Evolutionary conservation across 495 filamentous ascomycete species (phyloP), one percentile per base, ranked within the genome.

Genomic region (Hyaloscypha variabilis): DNA sequence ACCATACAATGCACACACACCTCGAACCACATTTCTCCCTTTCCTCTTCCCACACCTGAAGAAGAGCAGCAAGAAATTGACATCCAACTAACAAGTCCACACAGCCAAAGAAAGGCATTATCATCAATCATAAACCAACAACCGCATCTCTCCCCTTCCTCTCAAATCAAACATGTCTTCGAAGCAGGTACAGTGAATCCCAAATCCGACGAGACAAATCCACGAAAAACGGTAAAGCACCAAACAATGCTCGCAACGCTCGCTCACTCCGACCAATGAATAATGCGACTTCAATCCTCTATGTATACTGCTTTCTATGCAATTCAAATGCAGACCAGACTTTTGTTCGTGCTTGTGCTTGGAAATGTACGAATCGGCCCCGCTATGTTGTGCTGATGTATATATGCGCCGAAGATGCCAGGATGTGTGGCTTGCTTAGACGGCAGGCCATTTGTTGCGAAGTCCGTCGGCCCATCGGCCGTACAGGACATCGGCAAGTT

Each of bases 401-500:
- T 62, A 63, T 34, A 46, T 58, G 59, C 65, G 65, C 65, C 58
- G 52, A 49, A 21, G 50, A 68, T 59, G 34, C 30, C 26, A 11
- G 30, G 17, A 13, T n/a, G n/a, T n/a, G 13, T 8, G 30, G 42
- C 29, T 8, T 21, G 42, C 52, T 72, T 75, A 87, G 23, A 84
- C 73, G 34, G 78, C 77, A 21, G 86, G 84, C 94, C 94, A 99
- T 61, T 94, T 82, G 59, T 82, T 85, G 70, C 88, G 87, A 71
- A 98, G 76, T 17, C 92, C 93, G 65, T 96, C 91, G 1, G 90
- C 83, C 95, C 95, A 99, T 25, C 94, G 85, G 50, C 87, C 81
- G 77, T 97, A 98, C 23, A 99, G 83, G 29, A 97, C 89, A 77
- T 97, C 93, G 13, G 91, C 90, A 28, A 99, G 78, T 74, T 94